Evolutionary conservation across 768 basidiomycete genomes (phyloP).

Genomic region (Lactifluus pinguis): DNA sequence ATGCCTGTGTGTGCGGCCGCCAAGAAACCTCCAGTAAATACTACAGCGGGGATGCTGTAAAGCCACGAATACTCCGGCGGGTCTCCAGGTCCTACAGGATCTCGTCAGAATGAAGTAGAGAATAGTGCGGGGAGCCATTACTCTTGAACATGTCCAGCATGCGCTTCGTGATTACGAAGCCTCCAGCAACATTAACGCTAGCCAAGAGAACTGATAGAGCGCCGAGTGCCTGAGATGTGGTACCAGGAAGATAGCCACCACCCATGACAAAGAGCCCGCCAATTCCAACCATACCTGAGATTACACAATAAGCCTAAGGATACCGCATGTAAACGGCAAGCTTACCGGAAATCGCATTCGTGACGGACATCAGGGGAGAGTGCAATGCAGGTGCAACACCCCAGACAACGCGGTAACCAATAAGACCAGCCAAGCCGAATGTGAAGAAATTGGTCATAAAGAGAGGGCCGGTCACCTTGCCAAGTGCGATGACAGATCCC

Average conservation of each 20-base stretch:
- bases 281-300: constrained; percentile 61
- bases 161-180: constrained; percentile 82
- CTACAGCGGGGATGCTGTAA: constrained; percentile 67
- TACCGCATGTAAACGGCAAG: constrained; percentile 7
- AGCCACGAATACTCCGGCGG: constrained; percentile 85
- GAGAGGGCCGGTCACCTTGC: constrained; percentile 68
- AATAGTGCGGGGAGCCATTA: constrained; percentile 25
- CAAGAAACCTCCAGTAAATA: constrained; percentile 79
- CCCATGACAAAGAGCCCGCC: constrained; percentile 90
- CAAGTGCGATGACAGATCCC: constrained; percentile 61
- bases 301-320: neutral
- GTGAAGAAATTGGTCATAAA: constrained; percentile 90
- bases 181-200: constrained; percentile 81
- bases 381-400: constrained; percentile 82
- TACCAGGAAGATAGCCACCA: constrained; percentile 74
- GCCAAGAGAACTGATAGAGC: constrained; percentile 81
- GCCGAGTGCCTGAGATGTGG: constrained; percentile 70
- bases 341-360: constrained; percentile 78
- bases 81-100: constrained; percentile 55
- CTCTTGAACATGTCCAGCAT: constrained; percentile 94
- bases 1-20: constrained; percentile 77
- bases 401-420: constrained; percentile 87
- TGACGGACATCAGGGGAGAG: constrained; percentile 86
- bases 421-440: constrained; percentile 77
- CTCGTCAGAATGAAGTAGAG: neutral